These are phyloP conservation scores for Verticillium nubilum DNA, from an alignment of 2,329 filamentous ascomycete species.

Conservation along the genomic window DNA sequence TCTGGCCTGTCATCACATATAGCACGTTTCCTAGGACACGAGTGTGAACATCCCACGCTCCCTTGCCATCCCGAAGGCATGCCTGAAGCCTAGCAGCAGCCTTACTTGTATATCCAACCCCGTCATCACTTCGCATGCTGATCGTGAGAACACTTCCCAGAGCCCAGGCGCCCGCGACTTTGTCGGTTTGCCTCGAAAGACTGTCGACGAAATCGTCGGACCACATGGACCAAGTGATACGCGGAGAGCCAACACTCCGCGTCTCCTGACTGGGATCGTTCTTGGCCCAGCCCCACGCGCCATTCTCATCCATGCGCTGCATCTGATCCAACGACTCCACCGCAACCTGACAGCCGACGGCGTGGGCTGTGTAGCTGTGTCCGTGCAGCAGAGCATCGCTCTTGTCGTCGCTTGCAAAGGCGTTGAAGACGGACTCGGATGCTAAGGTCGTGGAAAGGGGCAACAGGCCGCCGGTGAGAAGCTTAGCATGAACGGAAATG, in stretches of 20 bases:
- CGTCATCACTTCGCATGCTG: constrained; percentile 35
- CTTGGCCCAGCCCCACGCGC: constrained; percentile 52
- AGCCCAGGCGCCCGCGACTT: constrained; percentile 63
- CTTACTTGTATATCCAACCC: constrained; percentile 40
- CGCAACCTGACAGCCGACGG: constrained; percentile 75
- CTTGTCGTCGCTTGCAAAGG: constrained; percentile 68
- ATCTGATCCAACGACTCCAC: constrained; percentile 59
- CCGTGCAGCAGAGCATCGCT: constrained; percentile 76
- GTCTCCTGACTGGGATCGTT: constrained; percentile 16
- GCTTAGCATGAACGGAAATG: constrained; percentile 76
- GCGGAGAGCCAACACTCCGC: constrained; percentile 11
- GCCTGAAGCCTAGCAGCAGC: constrained; percentile 38
- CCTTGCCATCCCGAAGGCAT: constrained; percentile 21
- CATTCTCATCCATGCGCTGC: constrained; percentile 47
- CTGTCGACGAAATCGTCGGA: constrained; percentile 50
- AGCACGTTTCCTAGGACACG: constrained; percentile 53
- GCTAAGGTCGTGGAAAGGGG: constrained; percentile 74
- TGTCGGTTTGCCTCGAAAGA: constrained; percentile 46
- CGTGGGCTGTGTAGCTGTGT: constrained; percentile 82
- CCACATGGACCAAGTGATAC: constrained; percentile 63
- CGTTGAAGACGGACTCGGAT: constrained; percentile 65
- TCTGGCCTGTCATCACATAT: constrained; percentile 53
- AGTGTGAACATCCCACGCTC: constrained; percentile 44
- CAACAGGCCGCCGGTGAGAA: constrained; percentile 74
- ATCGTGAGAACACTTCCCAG: constrained; percentile 72